Evolutionary conservation across 2,329 filamentous ascomycete species (phyloP).

Genomic region (Venturiaceae sp.): DNA sequence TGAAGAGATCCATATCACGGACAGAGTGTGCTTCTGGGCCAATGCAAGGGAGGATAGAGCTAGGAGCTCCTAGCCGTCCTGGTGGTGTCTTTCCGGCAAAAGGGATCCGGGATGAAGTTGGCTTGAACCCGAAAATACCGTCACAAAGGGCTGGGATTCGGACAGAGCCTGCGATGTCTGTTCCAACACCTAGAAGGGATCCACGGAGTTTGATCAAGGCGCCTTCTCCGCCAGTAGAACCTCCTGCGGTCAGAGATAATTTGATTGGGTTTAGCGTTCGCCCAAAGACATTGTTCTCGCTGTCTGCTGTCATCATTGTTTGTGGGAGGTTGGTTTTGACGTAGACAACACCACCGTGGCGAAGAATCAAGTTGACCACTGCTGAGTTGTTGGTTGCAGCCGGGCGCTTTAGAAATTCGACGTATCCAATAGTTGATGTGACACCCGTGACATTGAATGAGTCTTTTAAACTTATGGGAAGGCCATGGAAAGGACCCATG

Average conservation of each 20-base stretch:
- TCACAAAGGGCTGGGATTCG: slow-evolving; percentile 78
- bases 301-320: slow-evolving; percentile 40
- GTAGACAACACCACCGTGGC: slow-evolving; percentile 39
- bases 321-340: slow-evolving; percentile 45
- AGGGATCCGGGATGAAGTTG: slow-evolving; percentile 10
- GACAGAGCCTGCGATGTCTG: slow-evolving; percentile 53
- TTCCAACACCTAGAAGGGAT: slow-evolving; percentile 50
- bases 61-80: slow-evolving; percentile 20
- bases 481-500: slow-evolving; percentile 42
- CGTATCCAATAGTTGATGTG: slow-evolving; percentile 51
- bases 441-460: slow-evolving; percentile 51
- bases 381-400: slow-evolving; percentile 20
- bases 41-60: slow-evolving; percentile 25
- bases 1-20: slow-evolving; percentile 30
- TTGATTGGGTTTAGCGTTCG: slow-evolving; percentile 56
- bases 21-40: slow-evolving; percentile 34
- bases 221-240: slow-evolving; percentile 57
- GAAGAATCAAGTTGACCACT: slow-evolving; percentile 25
- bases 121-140: slow-evolving; percentile 20
- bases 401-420: slow-evolving; percentile 27
- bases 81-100: slow-evolving; percentile 18
- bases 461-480: slow-evolving; percentile 45
- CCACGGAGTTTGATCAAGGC: slow-evolving; percentile 50
- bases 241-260: slow-evolving; percentile 49
- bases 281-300: slow-evolving; percentile 52